Conservation (phyloP, 768 basidiomycete genomes). For the Crassisporium funariophilum region DNA sequence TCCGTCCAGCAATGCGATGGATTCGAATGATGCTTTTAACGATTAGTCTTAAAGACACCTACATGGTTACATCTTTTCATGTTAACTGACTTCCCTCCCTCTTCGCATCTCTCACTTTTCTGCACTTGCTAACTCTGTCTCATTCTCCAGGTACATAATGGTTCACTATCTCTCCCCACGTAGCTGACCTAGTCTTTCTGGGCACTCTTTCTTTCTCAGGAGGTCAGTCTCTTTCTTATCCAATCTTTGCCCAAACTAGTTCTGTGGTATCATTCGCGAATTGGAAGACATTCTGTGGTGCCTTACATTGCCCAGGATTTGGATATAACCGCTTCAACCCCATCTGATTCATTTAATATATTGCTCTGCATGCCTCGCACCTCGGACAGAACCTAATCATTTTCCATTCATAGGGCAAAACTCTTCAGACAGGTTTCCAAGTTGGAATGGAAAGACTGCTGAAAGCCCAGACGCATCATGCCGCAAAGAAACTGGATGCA, state of each 20-base stretch:
- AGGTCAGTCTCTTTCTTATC: conserved; percentile 35
- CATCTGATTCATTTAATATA: conserved; percentile 52
- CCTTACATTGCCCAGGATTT: conserved; percentile 62
- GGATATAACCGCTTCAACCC: conserved; percentile 72
- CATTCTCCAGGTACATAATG: conserved; percentile 19
- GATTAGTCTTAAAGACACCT: conserved; percentile 95
- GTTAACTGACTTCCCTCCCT: conserved; percentile 24
- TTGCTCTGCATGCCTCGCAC: conserved; percentile 1
- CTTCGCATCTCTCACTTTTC: conserved; percentile 9
- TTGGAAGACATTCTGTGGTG: conserved; percentile 56
- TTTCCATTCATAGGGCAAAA: conserved; percentile 47
- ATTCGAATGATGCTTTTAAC: conserved; percentile 41
- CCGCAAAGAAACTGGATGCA: conserved; percentile 12
- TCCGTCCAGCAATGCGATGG: conserved; percentile 6
- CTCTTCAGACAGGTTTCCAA: conserved; percentile 78
- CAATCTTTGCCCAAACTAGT: conserved; percentile 12
- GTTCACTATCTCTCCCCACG: not conserved
- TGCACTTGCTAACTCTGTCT: conserved; percentile 16
- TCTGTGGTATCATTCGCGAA: conserved; percentile 80
- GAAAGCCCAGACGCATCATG: conserved; percentile 45
- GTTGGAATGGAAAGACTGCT: conserved; percentile 81
- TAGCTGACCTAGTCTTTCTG: conserved; percentile 2
- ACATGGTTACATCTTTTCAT: conserved; percentile 64
- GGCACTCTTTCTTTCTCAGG: conserved; percentile 25
- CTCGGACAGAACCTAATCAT: conserved; percentile 3